Evolutionary conservation across 2,329 filamentous ascomycete species (phyloP), one percentile per base, ranked within the genome.

Genomic region (Alternaria viburni): DNA sequence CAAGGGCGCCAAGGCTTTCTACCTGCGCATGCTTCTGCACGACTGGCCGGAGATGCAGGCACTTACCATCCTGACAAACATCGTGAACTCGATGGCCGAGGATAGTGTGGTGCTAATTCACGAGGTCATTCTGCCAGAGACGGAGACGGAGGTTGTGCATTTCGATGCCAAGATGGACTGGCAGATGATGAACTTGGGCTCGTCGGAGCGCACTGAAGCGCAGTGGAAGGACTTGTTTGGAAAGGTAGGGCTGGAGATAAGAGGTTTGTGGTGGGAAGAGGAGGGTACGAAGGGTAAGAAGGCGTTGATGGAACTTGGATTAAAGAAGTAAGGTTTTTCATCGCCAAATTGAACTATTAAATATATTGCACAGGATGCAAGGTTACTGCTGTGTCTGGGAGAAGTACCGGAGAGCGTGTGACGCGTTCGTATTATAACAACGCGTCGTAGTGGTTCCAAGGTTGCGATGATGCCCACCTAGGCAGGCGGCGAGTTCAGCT

Each of bases 91-190:
- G 2, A 46, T 56, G 41, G 25, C 23, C 79, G 61, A 50, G 73
- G 79, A 51, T 78, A 82, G 79, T 8, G 81, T 81, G 56, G 45
- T 85, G 5, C 66, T 86, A 15, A 76, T 86, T 41, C 79, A 81
- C 32, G 83, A 85, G 46, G 78, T 79, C 55, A 70, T 82, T 1
- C 69, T 84, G 15, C 80, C n/a, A 6, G 50, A 41, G 9, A 19
- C 81, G 4, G 76, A 80, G 9, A 74, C 62, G 1, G 74, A 74
- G 1, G 74, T 81, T 1, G 62, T 69, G 6, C 72, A 70, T 63
- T 72, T 76, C 13, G 55, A 69, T 28, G 79, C 76, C 2, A 68
- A 69, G 12, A 64, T 82, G 32, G 83, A 85, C 68, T 71, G 82
- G 55, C 71, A 78, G 32, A 82, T 85, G 81, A 79, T 84, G 78